Evolutionary conservation across 441 rosid species (phyloP).

Genomic region (Viola pubescens): DNA sequence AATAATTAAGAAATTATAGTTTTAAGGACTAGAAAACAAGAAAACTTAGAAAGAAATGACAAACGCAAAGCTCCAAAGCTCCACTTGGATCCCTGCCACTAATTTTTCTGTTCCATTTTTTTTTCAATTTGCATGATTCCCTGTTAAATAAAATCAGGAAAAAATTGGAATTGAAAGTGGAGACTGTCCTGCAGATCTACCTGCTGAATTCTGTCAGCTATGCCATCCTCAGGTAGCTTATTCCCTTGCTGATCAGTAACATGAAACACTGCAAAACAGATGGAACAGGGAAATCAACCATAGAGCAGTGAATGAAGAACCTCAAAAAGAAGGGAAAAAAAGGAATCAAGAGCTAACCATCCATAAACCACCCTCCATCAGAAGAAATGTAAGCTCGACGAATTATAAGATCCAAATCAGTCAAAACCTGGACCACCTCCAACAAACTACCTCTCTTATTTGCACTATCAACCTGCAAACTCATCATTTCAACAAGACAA

Average conservation of each 20-base stretch:
- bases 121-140: too few species aligned
- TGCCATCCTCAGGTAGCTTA: conserved; percentile 56
- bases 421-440: conserved; percentile 80
- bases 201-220: conserved; percentile 67
- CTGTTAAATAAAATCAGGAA: too few species aligned
- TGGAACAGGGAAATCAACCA: conserved; percentile 14
- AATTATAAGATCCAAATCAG: conserved; percentile 58
- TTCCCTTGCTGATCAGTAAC: conserved; percentile 73
- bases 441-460: conserved; percentile 71
- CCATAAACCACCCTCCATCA: conserved; percentile 89
- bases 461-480: conserved; percentile 66
- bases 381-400: conserved; percentile 81
- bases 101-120: too few species aligned
- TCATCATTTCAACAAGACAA: not conserved
- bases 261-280: conserved; percentile 50
- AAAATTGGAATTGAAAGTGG: too few species aligned
- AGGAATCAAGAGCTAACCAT: conserved; percentile 42
- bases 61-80: too few species aligned
- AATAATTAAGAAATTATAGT: not conserved
- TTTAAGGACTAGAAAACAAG: not conserved
- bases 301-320: conserved; percentile 1
- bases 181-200: conserved; percentile 31
- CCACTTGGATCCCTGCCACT: too few species aligned
- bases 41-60: not conserved
- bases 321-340: not conserved